Base-by-base conservation (phyloP, 2,329 filamentous ascomycete genomes). In the Ophiocordyceps camponoti-leonardi region DNA sequence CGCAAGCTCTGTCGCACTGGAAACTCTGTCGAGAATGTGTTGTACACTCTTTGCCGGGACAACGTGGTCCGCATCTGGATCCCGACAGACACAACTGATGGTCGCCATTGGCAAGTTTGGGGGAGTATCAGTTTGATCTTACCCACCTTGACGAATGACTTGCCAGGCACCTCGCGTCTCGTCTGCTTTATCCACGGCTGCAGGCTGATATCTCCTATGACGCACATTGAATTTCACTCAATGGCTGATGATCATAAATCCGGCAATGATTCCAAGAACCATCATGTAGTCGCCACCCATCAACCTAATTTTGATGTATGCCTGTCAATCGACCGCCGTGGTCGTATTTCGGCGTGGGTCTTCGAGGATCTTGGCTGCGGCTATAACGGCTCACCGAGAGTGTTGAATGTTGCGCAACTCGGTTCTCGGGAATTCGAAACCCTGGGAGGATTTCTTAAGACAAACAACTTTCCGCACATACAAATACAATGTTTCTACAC, bases 311-410 rank as follows among this genome's bases (percentile, higher is more conserved):
- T 88, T 0, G 92, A 98, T 58, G 77, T 98, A 3, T 92, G 87
- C 52, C 72, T 96, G 22, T 79, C 90, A 10, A 69, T 94, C 43
- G 86, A 96, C 61, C 79, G 81, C n/a, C 68, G 73, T 43, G 90
- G 90, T 1, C 79, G 81, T 51, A 86, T 96, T 82, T 87, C 85
- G 39, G 86, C 86, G 0, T 95, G 90, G 85, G 90, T 86, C 0
- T 65, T 98, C 46, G 88, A 96, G 59, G 88, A 90, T 56, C 75
- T 94, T 19, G 81, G 83, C 33, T 79, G 76, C 53, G 86, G 81
- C 56, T 67, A 71, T 30, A 77, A 75, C 52, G 76, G 75, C 48
- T 69, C 73, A 4, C 71, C 77, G 26, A 78, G 80, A 49, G 75
- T 90, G n/a, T 93, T 92, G 66, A 92, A 86, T 56, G 80, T 95